Base-by-base conservation (phyloP, 176 grass and related monocot species). In the Cenchrus fungigraminus region DNA sequence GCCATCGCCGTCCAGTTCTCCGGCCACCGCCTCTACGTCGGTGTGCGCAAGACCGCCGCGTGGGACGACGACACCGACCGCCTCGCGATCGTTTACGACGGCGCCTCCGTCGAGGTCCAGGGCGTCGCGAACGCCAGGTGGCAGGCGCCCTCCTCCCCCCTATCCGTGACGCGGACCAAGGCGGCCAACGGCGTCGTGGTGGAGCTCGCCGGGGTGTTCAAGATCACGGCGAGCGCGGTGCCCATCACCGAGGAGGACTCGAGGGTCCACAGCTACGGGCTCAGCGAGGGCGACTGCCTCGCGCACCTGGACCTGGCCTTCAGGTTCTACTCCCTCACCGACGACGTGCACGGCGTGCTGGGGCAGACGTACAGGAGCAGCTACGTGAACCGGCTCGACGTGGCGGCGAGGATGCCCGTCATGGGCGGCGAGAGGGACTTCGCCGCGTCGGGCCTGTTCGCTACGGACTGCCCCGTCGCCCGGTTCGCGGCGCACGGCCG, bases 341-440 rank as follows among this genome's bases (percentile, higher is more conserved):
- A 84, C 47, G 59, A 84, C 19, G 87, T 88, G n/a, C 87, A 88
- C 40, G 87, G 81, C 22, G 87, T 84, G 40, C 81, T 84, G 13
- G 87, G 81, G 0, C 87, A 88, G 25, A 88, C 81, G 0, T 88
- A 88, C 81, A 31, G 75, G 9, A 46, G 65, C 22, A 62, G 51
- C 57, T 88, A 88, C 14, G 58, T 88, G 47, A 88, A 73, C 87
- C 68, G 51, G 58, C 67, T 84, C 15, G 76, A 83, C 80, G 81
- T 88, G 67, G 9, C 22, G 9, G 75, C 81, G 0, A 79, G 10
- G 57, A 84, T 84, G 81, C 67, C 81, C 1, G 74, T 79, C 34
- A 83, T 88, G 74, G 67, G 87, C 3, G 87, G 81, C 12, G 56
- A 62, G 8, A 47, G 66, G 32, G 58, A 78, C 4, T 88, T 79